Evolutionary conservation across 768 basidiomycete species (phyloP).

Genomic region (Atractiella rhizophila): DNA sequence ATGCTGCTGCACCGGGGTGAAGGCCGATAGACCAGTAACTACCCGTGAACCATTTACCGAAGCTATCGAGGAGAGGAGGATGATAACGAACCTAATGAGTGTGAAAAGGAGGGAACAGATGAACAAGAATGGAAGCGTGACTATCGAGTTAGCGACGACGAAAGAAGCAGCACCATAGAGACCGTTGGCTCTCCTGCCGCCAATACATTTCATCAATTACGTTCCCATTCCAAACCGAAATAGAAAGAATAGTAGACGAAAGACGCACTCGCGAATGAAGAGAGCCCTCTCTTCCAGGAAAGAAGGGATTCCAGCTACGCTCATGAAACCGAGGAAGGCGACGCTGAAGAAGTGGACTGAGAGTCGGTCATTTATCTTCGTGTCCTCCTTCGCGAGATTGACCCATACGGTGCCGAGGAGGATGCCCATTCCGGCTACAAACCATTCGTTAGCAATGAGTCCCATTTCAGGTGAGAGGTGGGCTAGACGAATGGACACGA

Average conservation of each 20-base stretch:
- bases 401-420: slow-evolving; percentile 31
- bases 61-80: neutral
- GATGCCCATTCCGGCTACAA: slow-evolving; percentile 18
- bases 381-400: slow-evolving; percentile 10
- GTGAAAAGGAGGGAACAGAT: slow-evolving; percentile 26
- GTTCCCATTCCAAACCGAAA: too few species aligned
- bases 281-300: slow-evolving; percentile 37
- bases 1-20: slow-evolving; percentile 27
- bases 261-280: slow-evolving; percentile 35
- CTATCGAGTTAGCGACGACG: slow-evolving; percentile 32
- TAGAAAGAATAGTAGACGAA: too few species aligned
- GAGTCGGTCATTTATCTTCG: slow-evolving; percentile 24
- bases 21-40: slow-evolving; percentile 26
- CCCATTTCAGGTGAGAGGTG: slow-evolving; percentile 6
- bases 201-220: too few species aligned
- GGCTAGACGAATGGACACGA: slow-evolving; percentile 14
- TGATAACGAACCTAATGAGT: slow-evolving; percentile 7
- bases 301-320: slow-evolving; percentile 35
- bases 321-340: slow-evolving; percentile 27
- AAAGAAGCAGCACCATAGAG: slow-evolving; percentile 33
- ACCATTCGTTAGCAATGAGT: too few species aligned
- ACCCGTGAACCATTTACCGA: too few species aligned
- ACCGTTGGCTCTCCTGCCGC: slow-evolving; percentile 34
- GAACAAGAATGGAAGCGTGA: slow-evolving; percentile 28
- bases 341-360: slow-evolving; percentile 36